These are phyloP conservation scores for Candida ovalis DNA, from an alignment of 805 yeast species.

Conservation along the genomic window DNA sequence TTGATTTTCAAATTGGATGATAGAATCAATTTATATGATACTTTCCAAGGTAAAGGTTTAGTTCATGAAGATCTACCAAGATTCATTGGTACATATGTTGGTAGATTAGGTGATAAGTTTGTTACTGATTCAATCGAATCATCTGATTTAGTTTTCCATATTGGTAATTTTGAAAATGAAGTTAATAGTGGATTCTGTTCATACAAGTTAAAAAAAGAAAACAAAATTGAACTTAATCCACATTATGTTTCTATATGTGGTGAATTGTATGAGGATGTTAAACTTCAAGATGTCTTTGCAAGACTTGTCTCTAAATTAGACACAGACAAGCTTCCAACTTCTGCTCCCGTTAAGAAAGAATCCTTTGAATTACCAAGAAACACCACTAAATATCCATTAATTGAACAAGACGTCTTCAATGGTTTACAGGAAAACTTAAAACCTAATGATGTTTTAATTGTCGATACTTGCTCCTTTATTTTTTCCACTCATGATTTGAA, in stretches of 20 bases:
- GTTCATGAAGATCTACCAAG: conserved; percentile 39
- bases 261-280: conserved; percentile 26
- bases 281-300: conserved; percentile 33
- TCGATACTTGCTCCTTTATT: conserved; percentile 47
- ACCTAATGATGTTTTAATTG: conserved; percentile 38
- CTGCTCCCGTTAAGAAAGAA: conserved; percentile 1
- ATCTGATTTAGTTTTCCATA: conserved; percentile 65
- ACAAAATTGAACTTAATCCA: conserved; percentile 37
- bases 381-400: conserved; percentile 10
- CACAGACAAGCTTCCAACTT: conserved; percentile 8
- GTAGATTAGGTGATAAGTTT: conserved; percentile 29
- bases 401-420: conserved; percentile 35
- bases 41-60: conserved; percentile 37
- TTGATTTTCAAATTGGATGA: conserved; percentile 31
- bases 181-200: conserved; percentile 62
- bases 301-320: conserved; percentile 38
- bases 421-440: conserved; percentile 32
- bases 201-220: conserved; percentile 26
- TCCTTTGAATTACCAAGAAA: neutral
- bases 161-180: conserved; percentile 67
- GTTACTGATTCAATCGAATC: conserved; percentile 36
- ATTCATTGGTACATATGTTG: conserved; percentile 43
- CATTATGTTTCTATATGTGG: conserved; percentile 39
- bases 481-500: conserved; percentile 39
- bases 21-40: conserved; percentile 38